Evolutionary conservation across 2,329 filamentous ascomycete species (phyloP), one percentile per base, ranked within the genome.

Genomic region (Sporothrix luriei): DNA sequence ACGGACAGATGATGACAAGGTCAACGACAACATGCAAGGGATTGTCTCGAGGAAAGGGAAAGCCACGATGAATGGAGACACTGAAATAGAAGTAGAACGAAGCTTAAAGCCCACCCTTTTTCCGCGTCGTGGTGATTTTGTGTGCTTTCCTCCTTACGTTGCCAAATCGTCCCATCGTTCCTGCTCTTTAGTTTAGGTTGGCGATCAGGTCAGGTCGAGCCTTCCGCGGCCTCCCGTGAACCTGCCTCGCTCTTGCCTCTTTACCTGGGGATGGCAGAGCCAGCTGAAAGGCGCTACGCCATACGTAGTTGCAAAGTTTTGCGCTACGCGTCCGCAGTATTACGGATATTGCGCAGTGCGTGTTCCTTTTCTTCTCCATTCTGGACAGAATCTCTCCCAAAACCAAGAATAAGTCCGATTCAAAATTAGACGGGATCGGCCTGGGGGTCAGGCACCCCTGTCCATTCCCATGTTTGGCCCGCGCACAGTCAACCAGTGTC

Each of bases 391-490:
- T 40, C 29, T 33, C 26, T 21, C 54, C 19, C 10, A 19, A 46
- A 61, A 46, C 38, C 57, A 19, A 66, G 64, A 46, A 21, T 16
- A 67, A 33, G 54, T 51, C 26, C 46, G 46, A 61, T 55, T 38
- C 16, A 70, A 33, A 70, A 70, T 70, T 68, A 68, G 69, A 70
- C 55, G 69, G 59, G 69, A 70, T 68, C 69, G 69, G 21, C 64
- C 55, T 69, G 68, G 54, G 62, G 62, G 62, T 21, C 43, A 64
- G 33, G 57, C 26, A 64, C 57, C 68, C 61, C 55, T 68, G 54
- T 33, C 46, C 24, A 19, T 64, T 64, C 14, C 21, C 16, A 29
- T 40, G 54, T 61, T 51, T 61, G 67, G 66, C 40, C 24, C 54
- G 51, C 54, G 66, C 54, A 9, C 43, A 10, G 24, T 68, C 14